Base-by-base conservation (phyloP, 257 asterid genomes). In the Rubia yunnanensis region DNA sequence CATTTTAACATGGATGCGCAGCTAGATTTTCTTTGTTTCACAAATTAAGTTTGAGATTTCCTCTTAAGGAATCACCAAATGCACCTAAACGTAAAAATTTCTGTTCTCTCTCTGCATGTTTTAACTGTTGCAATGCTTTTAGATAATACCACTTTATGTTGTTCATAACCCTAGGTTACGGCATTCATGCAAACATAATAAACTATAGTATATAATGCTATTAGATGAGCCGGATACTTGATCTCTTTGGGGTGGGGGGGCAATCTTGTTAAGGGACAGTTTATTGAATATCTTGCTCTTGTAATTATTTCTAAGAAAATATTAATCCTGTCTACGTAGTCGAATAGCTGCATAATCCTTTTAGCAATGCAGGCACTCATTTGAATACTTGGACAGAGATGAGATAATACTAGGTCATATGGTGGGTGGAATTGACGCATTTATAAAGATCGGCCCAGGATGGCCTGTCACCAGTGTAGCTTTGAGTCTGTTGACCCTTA, bases 351-450 rank as follows among this genome's bases (percentile, higher is more conserved):
- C 46, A 35, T 20, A 26, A 20, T 50, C 17, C 63, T 54, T 22
- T 39, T 68, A 63, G 57, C 49, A 63, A 73, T 77, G 70, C 87
- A 92, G 98, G 77, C 85, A 87, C 84, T 81, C 95, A 35, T 80
- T 89, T 70, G 94, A 89, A 77, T 89, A 92, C 79, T 66, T 84
- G 66, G 95, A 84, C 60, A 80, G 80, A 80, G 97, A 89, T 48
- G 91, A 83, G 75, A 78, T 64, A 8, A 72, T 92, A 71, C 76
- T 87, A 71, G 98, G 91, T 74, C 97, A 84, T 74, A 63, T 89
- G 82, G 79, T 80, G 39, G 95, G 95, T 24, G 96, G 89, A 55
- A 66, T 89, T 63, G 97, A 89, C 78, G 97, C 95, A 76, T 80
- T 84, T 79, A 75, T 92, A 69, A 89, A 84, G 76, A 74, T 84